Percentiles rank a stretch among this genome's conserved stretches.
phyloP scores from a whole-genome alignment of 2,329 filamentous ascomycete genomes.

The Dothistroma pini region DNA sequence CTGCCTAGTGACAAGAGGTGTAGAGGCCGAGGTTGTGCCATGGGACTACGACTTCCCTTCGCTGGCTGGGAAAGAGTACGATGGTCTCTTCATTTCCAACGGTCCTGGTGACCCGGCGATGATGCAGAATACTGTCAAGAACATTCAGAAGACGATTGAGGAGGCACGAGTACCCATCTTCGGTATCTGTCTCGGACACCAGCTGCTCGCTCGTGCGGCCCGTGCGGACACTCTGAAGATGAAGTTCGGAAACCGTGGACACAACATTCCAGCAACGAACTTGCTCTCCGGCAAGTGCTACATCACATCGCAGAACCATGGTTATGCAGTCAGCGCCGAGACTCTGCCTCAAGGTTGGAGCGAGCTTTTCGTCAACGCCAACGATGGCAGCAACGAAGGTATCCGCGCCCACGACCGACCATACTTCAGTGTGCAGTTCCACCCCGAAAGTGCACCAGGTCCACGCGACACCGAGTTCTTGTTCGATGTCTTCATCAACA shows the following conservation, averaged over 20 bases:
- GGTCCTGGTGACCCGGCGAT: slow-evolving; percentile 92
- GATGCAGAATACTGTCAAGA: slow-evolving; percentile 72
- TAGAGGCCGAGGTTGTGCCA: slow-evolving; percentile 90
- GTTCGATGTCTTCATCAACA: slow-evolving; percentile 93
- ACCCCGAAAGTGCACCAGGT: slow-evolving; percentile 93
- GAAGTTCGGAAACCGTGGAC: slow-evolving; percentile 98
- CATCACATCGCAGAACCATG: slow-evolving; percentile 98
- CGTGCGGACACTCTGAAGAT: slow-evolving; percentile 88
- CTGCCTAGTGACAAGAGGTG: slow-evolving; percentile 84
- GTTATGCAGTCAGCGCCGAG: slow-evolving; percentile 82
- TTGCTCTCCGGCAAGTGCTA: slow-evolving; percentile 94
- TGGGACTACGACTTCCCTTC: slow-evolving; percentile 91
- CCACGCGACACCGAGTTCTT: slow-evolving; percentile 94
- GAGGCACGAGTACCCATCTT: slow-evolving; percentile 84
- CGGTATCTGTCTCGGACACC: slow-evolving; percentile 93
- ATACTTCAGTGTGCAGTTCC: slow-evolving; percentile 99
- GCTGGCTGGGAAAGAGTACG: slow-evolving; percentile 76
- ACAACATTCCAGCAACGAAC: slow-evolving; percentile 98
- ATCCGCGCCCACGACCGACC: slow-evolving; percentile 82
- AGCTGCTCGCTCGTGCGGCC: slow-evolving; percentile 82
- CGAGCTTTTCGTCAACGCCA: slow-evolving; percentile 96
- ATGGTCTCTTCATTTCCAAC: slow-evolving; percentile 97
- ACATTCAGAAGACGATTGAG: slow-evolving; percentile 71
- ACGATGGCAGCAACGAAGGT: slow-evolving; percentile 97
- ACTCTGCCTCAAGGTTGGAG: slow-evolving; percentile 77